Evolutionary conservation across 441 rosid species (phyloP).

Genomic region (Iberis amara): DNA sequence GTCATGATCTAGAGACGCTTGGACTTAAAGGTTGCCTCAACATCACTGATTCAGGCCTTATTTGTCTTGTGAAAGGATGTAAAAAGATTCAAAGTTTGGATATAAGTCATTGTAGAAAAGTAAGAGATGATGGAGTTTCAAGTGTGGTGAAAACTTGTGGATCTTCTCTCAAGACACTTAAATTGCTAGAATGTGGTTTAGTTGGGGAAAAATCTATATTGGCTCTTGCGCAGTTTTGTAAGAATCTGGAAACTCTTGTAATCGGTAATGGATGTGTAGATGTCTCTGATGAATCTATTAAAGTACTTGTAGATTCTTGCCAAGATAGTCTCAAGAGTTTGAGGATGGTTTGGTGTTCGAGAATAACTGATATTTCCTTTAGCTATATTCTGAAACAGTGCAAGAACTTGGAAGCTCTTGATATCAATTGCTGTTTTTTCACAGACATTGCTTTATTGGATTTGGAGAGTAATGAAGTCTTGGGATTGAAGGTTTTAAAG

Average conservation of each 20-base stretch:
- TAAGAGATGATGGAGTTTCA: slow-evolving; percentile 70
- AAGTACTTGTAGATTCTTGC: slow-evolving; percentile 57
- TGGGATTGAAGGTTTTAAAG: slow-evolving; percentile 63
- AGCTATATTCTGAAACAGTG: slow-evolving; percentile 57
- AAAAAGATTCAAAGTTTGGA: slow-evolving; percentile 53
- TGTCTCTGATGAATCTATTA: slow-evolving; percentile 55
- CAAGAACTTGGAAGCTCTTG: slow-evolving; percentile 73
- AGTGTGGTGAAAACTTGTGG: slow-evolving; percentile 58
- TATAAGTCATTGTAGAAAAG: slow-evolving; percentile 67
- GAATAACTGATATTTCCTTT: slow-evolving; percentile 62
- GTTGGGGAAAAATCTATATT: slow-evolving; percentile 61
- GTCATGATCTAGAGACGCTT: slow-evolving; percentile 51
- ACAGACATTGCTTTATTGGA: slow-evolving; percentile 61
- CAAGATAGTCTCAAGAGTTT: slow-evolving; percentile 58
- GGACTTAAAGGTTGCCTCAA: slow-evolving; percentile 75
- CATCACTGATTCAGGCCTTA: slow-evolving; percentile 60
- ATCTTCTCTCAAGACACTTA: slow-evolving; percentile 58
- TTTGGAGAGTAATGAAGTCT: slow-evolving; percentile 35
- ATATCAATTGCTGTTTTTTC: slow-evolving; percentile 72
- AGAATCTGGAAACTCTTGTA: slow-evolving; percentile 62
- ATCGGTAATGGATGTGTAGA: slow-evolving; percentile 71
- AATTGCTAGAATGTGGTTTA: slow-evolving; percentile 74
- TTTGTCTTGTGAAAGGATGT: slow-evolving; percentile 64
- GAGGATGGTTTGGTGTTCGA: slow-evolving; percentile 94
- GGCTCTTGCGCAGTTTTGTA: slow-evolving; percentile 60